Base-by-base conservation (phyloP, 164 flowering plant genomes). In the Liquidambar formosana region DNA sequence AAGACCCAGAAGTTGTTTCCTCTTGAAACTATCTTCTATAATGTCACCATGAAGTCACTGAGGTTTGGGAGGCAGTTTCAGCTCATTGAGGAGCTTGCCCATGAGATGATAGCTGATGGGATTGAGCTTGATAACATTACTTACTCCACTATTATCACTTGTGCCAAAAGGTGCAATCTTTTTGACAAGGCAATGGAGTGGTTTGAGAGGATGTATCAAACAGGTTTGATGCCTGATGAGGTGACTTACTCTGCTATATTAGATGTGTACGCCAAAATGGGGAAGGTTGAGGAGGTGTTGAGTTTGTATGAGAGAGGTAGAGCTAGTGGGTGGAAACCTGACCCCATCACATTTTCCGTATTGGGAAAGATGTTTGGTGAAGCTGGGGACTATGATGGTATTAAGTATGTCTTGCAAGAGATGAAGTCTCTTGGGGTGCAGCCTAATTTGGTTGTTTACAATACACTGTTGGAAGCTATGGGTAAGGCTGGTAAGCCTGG, bases 401-500 rank as follows among this genome's bases (percentile, higher is more conserved):
- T 93, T 64, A 78, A 80, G 71, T 88, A 77, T 82, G 97, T 93
- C 51, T 73, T 91, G 80, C 78, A 85, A 73, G 97, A 95, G 69
- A 93, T 95, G 97, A 88, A 80, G 63, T 57, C 83, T 58, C 64
- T 85, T 63, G 94, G 82, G 5, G 87, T 93, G 65, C 75, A 79
- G 68, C 99, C 97, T 44, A 93, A 95, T 86, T 72, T 91, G 83
- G 84, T 91, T 72, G 93, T 91, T 56, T 92, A 92, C 73, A 95
- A 95, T 66, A 85, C 94, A 1, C 75, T 95, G 84, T 71, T 95
- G 57, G 96, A 89, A 69, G 96, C 94, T 68, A 71, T 91, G 93
- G 97, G 97, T 19, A 92, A 82, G 82, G 97, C 94, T 25, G 89
- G 94, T 27, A 95, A 93, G 79, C 97, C 99, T 38, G 97, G 97